Evolutionary conservation across 2,329 filamentous ascomycete genomes (phyloP).

Genomic region (Ceratocystis smalleyi): DNA sequence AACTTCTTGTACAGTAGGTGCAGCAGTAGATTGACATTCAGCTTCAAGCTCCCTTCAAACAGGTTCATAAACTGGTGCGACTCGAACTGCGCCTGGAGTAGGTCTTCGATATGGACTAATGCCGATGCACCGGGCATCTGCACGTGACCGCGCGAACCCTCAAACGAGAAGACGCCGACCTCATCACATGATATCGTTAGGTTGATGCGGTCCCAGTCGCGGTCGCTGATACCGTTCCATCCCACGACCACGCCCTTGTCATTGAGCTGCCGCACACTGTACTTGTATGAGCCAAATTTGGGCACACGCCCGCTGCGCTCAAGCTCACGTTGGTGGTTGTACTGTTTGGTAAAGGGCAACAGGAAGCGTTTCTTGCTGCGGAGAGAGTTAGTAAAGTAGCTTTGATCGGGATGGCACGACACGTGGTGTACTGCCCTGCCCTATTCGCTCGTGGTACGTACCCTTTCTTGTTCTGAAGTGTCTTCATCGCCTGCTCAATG

Average conservation of each 20-base stretch:
- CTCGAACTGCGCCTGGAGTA: slow-evolving; percentile 93
- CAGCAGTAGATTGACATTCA: slow-evolving; percentile 93
- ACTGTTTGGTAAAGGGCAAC: slow-evolving; percentile 94
- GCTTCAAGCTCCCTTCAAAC: slow-evolving; percentile 68
- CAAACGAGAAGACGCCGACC: slow-evolving; percentile 84
- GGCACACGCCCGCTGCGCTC: slow-evolving; percentile 84
- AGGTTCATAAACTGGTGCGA: slow-evolving; percentile 91
- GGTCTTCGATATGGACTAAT: slow-evolving; percentile 75
- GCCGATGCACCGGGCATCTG: slow-evolving; percentile 90
- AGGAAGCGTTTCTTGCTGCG: slow-evolving; percentile 75
- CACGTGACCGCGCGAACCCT: slow-evolving; percentile 80
- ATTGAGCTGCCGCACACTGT: slow-evolving; percentile 71
- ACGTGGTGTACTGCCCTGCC: not conserved
- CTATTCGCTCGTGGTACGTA: slow-evolving; percentile 29
- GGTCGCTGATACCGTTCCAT: slow-evolving; percentile 73
- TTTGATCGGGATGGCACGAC: too few relatives aligned
- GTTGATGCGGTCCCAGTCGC: slow-evolving; percentile 82
- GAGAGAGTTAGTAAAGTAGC: slow-evolving; percentile 15
- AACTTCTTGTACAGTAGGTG: slow-evolving; percentile 99
- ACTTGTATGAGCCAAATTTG: slow-evolving; percentile 97
- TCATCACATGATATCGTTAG: slow-evolving; percentile 88
- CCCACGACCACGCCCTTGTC: slow-evolving; percentile 88
- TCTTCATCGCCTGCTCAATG: slow-evolving; percentile 96
- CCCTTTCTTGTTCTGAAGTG: slow-evolving; percentile 91
- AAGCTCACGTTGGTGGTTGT: slow-evolving; percentile 93